phyloP scores from a whole-genome alignment of 805 yeast species.

The Candida morakotiae region DNA sequence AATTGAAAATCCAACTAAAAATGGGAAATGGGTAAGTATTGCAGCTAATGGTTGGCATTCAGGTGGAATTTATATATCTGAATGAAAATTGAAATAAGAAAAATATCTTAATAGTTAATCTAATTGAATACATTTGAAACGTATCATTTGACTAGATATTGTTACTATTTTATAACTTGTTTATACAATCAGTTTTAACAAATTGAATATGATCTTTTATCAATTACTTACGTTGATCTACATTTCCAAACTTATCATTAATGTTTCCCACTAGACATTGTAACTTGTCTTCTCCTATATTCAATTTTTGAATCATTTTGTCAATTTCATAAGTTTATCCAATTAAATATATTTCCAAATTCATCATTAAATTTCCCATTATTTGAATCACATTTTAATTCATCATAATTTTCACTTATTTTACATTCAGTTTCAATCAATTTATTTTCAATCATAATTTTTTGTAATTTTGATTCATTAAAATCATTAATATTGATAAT shows the following conservation, averaged over 20 bases:
- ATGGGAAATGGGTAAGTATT: constrained; percentile 51
- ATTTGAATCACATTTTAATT: background rate
- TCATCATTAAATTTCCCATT: background rate
- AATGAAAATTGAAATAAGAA: background rate
- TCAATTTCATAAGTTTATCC: no score
- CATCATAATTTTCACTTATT: background rate
- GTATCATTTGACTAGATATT: no score
- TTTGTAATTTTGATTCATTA: background rate
- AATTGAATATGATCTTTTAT: no score
- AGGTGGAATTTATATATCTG: constrained; percentile 46
- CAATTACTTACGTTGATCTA: no score
- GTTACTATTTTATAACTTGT: no score
- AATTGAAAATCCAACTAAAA: constrained; percentile 36
- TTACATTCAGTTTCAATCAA: background rate
- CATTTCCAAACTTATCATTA: no score
- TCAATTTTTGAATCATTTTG: no score
- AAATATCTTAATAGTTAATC: no score
- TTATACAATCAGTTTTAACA: no score
- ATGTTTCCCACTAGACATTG: no score
- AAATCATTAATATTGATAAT: background rate
- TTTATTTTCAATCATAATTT: background rate
- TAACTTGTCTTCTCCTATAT: no score
- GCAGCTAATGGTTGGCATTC: constrained; percentile 84
- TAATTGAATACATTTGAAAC: no score
- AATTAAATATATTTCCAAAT: background rate